Evolutionary conservation across 2,329 filamentous ascomycete genomes (phyloP).

Genomic region (Talaromyces amestolkiae): DNA sequence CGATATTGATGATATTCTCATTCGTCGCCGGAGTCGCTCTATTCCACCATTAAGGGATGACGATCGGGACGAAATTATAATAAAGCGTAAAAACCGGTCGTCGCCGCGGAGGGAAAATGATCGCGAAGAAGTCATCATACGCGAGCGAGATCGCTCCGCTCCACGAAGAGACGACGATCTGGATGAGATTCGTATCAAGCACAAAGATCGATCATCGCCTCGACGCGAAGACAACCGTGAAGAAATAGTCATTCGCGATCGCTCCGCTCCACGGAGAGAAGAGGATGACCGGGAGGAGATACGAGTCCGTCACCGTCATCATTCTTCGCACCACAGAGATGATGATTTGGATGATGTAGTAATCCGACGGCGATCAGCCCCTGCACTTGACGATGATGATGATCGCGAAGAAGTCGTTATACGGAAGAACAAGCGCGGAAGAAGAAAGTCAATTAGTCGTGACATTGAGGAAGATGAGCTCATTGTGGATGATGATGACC

Average conservation of each 20-base stretch:
- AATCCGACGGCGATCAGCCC: neutral
- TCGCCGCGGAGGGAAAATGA: slow-evolving; percentile 4
- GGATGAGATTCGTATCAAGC: slow-evolving; percentile 13
- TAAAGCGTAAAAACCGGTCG: neutral
- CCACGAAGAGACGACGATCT: slow-evolving; percentile 4
- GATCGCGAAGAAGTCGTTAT: slow-evolving; percentile 12
- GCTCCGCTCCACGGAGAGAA: slow-evolving; percentile 4
- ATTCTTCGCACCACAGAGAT: neutral
- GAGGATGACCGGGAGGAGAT: slow-evolving; percentile 9
- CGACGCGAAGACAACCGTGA: slow-evolving; percentile 5
- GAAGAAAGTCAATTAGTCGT: neutral
- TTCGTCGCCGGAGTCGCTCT: slow-evolving; percentile 18
- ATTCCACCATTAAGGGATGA: slow-evolving; percentile 8
- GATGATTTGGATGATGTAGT: slow-evolving; percentile 13
- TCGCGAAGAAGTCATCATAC: slow-evolving; percentile 10
- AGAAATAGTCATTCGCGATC: slow-evolving; percentile 13
- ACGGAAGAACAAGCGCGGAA: slow-evolving; percentile 4
- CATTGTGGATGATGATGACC: neutral
- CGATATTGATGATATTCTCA: slow-evolving; percentile 14
- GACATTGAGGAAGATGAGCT: slow-evolving; percentile 14
- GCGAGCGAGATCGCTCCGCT: slow-evolving; percentile 15
- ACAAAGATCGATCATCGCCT: neutral
- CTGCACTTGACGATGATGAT: slow-evolving; percentile 7
- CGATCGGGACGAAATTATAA: slow-evolving; percentile 9
- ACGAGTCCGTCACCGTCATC: slow-evolving; percentile 13